Evolutionary conservation across 139 green algal genomes (phyloP).

Genomic region (Picochlorum sp.): DNA sequence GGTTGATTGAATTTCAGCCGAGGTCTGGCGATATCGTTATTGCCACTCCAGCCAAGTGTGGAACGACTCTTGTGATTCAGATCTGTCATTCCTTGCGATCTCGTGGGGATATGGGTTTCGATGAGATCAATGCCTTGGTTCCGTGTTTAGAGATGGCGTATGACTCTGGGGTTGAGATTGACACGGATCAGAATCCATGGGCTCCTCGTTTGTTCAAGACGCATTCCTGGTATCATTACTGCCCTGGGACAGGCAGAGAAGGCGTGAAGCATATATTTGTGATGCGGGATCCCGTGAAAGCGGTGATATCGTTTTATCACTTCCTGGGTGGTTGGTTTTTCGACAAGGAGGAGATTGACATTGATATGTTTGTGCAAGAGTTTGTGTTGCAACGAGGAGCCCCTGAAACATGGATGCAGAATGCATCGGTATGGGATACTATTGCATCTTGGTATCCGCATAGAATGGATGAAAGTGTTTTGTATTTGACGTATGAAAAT

Average conservation of each 20-base stretch:
- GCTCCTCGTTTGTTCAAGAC: constrained; percentile 34
- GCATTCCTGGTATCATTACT: constrained; percentile 25
- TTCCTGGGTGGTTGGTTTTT: constrained; percentile 37
- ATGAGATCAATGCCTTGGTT: constrained; percentile 38
- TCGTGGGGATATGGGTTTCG: constrained; percentile 36
- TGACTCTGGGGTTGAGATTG: constrained; percentile 11
- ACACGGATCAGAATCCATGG: not conserved
- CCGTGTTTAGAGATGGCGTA: constrained; percentile 28
- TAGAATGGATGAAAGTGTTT: constrained; percentile 23
- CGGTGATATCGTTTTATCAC: constrained; percentile 35
- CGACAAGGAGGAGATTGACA: constrained; percentile 3
- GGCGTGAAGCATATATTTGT: constrained; percentile 32
- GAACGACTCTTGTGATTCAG: constrained; percentile 37
- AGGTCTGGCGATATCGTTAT: constrained; percentile 8
- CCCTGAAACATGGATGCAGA: constrained; percentile 15
- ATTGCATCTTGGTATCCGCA: constrained; percentile 34
- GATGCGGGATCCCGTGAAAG: constrained; percentile 24
- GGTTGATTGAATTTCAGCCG: not conserved
- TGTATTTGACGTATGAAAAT: constrained; percentile 44
- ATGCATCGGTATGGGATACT: constrained; percentile 25
- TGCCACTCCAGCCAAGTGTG: constrained; percentile 22
- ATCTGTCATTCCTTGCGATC: constrained; percentile 35
- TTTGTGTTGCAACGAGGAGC: constrained; percentile 28
- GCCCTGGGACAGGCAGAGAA: constrained; percentile 10
- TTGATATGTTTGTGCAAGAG: constrained; percentile 28